Evolutionary conservation across 1,139 yeast genomes (phyloP), one percentile per base, ranked within the genome.

Genomic region (Debaryomyces singareniensis): DNA sequence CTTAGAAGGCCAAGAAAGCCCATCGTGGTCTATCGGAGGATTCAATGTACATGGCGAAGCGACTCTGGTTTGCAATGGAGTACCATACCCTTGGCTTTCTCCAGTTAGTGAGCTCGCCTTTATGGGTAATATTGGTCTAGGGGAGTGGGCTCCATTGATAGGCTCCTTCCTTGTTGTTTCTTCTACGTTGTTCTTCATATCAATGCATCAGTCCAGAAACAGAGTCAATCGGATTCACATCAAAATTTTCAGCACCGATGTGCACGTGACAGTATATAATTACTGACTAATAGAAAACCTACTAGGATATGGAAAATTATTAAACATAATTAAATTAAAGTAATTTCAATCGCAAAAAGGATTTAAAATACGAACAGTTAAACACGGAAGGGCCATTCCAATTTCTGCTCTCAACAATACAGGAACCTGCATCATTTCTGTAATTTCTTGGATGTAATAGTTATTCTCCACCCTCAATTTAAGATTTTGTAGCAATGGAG

Each of bases 321-420:
- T n/a, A n/a, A n/a, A n/a, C n/a, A n/a, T n/a, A n/a, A n/a, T n/a
- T n/a, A n/a, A n/a, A n/a, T n/a, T n/a, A n/a, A n/a, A n/a, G n/a
- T n/a, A 18, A n/a, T 7, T 18, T 18, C n/a, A 18, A 18, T 18
- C 21, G 13, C 26, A 28, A 55, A 87, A 91, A 22, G 98, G 98
- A 48, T 91, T 91, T 48, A 89, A 67, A n/a, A 91, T 82, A 47
- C 96, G 75, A 9, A 91, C 96, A 3, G 96, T 85, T 49, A 91
- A 70, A 53, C 97, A 89, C 11, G 98, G 98, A 35, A 91, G 68
- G 1, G 94, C 87, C 89, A 85, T 86, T 31, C 96, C 96, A 33
- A 87, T 76, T 54, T 89, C 97, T 0, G 96, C 94, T 43, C 96
- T 71, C 38, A 91, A 65, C 38, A 91, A 64, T 13, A 91, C 78